Conservation (phyloP, 2,329 filamentous ascomycete species). For the Arthrobotrys iridis region DNA sequence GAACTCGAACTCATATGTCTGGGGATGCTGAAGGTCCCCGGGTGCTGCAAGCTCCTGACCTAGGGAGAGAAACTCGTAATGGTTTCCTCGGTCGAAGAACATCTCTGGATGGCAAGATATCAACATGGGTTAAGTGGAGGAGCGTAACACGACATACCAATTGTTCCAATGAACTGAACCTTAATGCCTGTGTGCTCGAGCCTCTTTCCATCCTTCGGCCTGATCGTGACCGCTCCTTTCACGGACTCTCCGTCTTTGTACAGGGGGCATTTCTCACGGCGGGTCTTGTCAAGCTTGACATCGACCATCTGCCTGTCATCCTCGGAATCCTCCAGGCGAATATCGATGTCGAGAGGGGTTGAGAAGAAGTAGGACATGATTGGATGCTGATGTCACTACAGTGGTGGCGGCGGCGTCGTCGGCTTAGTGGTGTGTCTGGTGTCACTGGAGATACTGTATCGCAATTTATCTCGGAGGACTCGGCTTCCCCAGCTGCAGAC, state of each 20-base stretch:
- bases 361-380: conserved; percentile 97
- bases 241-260: conserved; percentile 99
- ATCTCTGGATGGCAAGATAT: conserved; percentile 74
- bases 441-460: background rate
- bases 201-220: conserved; percentile 97
- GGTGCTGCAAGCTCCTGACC: conserved; percentile 96
- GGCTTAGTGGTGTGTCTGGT: background rate
- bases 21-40: conserved; percentile 96
- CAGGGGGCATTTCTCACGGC: conserved; percentile 93
- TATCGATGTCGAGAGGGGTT: conserved; percentile 97
- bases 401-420: conserved; percentile 56
- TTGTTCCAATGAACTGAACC: conserved; percentile 98
- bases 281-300: conserved; percentile 97
- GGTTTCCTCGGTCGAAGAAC: conserved; percentile 99
- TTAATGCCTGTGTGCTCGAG: conserved; percentile 99
- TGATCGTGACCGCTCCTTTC: conserved; percentile 91
- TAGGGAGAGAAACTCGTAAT: conserved; percentile 97
- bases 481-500: background rate
- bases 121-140: conserved; percentile 8
- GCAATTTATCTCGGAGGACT: conserved; percentile 17
- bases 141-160: conserved; percentile 69
- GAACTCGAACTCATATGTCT: conserved; percentile 99
- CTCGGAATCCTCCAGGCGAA: conserved; percentile 94
- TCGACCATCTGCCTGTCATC: conserved; percentile 89
- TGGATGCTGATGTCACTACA: too few species aligned